A percentile compares a stretch with the other conserved stretches of the same genome.
Evolutionary conservation across 768 basidiomycete genomes (phyloP).

Genomic region (Boletellus emodensis): DNA sequence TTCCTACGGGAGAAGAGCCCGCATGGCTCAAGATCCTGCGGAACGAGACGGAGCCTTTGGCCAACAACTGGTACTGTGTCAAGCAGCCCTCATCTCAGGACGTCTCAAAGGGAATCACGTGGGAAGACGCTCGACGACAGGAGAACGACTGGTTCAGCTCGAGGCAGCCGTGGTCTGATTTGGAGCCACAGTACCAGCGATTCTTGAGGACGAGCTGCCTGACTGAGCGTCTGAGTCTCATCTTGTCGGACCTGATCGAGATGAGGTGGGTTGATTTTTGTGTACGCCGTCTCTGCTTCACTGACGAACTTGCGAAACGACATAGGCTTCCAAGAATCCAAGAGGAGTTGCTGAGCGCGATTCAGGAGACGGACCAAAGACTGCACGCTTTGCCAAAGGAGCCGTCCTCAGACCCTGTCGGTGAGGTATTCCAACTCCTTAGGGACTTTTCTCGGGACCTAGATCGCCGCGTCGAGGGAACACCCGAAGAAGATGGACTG

Average conservation of each 20-base stretch:
- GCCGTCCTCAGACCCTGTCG: constrained; percentile 52
- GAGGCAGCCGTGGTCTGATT: constrained; percentile 49
- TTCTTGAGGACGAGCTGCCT: constrained; percentile 56
- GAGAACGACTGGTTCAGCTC: constrained; percentile 59
- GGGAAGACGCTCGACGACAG: constrained; percentile 52
- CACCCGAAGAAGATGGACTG: constrained; percentile 48
- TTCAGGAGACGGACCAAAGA: constrained; percentile 36
- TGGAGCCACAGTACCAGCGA: constrained; percentile 47
- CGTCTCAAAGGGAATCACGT: constrained; percentile 34
- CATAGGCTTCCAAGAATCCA: constrained; percentile 60
- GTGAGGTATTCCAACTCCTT: constrained; percentile 51
- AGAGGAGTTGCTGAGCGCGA: constrained; percentile 48
- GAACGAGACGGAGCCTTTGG: constrained; percentile 40
- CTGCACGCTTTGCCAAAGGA: constrained; percentile 41
- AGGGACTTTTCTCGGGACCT: constrained; percentile 46
- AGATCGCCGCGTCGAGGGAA: constrained; percentile 45
- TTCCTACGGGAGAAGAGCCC: constrained; percentile 20
- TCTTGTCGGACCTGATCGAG: constrained; percentile 60
- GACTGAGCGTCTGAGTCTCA: constrained; percentile 51
- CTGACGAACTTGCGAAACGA: not conserved
- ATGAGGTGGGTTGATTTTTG: constrained; percentile 43
- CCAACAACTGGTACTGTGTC: constrained; percentile 36
- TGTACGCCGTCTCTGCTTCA: not conserved
- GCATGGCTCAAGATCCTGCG: constrained; percentile 55
- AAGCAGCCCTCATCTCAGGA: constrained; percentile 36